A percentile compares a stretch with the other conserved stretches of the same genome.
These are phyloP conservation scores for Patellifolia procumbens DNA, from an alignment of 179 eudicot species.

Conservation along the genomic window DNA sequence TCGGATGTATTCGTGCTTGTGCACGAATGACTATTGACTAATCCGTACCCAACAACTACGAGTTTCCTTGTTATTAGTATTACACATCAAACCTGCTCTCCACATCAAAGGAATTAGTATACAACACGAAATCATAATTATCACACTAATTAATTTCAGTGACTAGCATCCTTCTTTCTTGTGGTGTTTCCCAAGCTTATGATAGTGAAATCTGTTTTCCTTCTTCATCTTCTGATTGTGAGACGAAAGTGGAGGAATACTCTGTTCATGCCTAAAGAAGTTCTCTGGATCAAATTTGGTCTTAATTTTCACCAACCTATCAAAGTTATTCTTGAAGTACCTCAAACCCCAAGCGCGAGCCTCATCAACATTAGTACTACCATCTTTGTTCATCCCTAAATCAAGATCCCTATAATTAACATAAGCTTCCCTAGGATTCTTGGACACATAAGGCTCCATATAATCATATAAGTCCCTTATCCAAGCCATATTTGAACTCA, in stretches of 20 bases:
- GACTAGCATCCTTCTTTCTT: slow-evolving; percentile 16
- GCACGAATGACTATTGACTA: slow-evolving; percentile 6
- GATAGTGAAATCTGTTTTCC: slow-evolving; percentile 8
- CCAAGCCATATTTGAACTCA: slow-evolving; percentile 37
- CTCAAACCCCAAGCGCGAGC: slow-evolving; percentile 49
- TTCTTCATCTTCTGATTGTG: neutral
- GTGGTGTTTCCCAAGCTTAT: slow-evolving; percentile 30
- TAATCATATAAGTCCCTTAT: slow-evolving; percentile 46
- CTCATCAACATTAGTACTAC: slow-evolving; percentile 26
- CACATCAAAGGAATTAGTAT: neutral
- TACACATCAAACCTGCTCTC: slow-evolving; percentile 13
- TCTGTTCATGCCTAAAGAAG: slow-evolving; percentile 40
- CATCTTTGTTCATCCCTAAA: slow-evolving; percentile 43
- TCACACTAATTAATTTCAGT: neutral
- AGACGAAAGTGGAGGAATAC: slow-evolving; percentile 29
- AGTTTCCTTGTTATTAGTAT: slow-evolving; percentile 9
- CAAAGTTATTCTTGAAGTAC: slow-evolving; percentile 47
- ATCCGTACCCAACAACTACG: slow-evolving; percentile 10
- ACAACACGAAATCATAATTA: neutral
- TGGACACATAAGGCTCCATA: slow-evolving; percentile 54
- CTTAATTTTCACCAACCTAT: slow-evolving; percentile 44
- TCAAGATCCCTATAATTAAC: slow-evolving; percentile 63
- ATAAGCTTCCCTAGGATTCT: slow-evolving; percentile 57
- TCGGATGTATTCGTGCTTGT: slow-evolving; percentile 1
- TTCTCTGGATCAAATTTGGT: slow-evolving; percentile 40